Evolutionary conservation across 257 asterid genomes (phyloP).

Genomic region (Apocynum venetum): DNA sequence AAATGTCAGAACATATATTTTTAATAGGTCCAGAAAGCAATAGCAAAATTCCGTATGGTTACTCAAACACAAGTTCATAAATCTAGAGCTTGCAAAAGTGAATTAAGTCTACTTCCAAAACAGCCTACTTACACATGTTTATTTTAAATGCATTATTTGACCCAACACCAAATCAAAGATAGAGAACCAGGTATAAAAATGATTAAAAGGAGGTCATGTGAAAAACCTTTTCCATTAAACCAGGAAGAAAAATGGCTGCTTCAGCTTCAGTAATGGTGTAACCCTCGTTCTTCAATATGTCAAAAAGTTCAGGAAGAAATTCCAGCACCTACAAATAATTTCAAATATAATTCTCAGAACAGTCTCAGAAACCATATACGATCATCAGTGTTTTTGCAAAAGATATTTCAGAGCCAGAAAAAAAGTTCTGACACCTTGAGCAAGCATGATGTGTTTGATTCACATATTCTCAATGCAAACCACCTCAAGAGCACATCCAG

Average conservation of each 20-base stretch:
- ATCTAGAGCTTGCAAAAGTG: not conserved
- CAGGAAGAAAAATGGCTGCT: conserved; percentile 92
- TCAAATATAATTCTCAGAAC: conserved; percentile 6
- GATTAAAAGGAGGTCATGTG: conserved; percentile 9
- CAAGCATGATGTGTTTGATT: conserved; percentile 88
- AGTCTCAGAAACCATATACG: conserved; percentile 4
- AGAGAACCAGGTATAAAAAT: not conserved
- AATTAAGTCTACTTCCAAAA: not conserved
- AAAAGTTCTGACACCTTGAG: conserved; percentile 50
- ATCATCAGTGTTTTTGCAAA: not conserved
- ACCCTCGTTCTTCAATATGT: conserved; percentile 77
- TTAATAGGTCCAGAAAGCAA: not conserved
- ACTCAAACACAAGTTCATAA: not conserved
- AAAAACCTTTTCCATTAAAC: conserved; percentile 89
- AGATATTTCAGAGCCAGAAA: conserved; percentile 1
- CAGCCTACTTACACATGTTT: not conserved
- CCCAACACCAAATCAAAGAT: not conserved
- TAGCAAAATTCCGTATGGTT: not conserved
- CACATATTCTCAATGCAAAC: conserved; percentile 92
- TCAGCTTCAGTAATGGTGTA: conserved; percentile 90
- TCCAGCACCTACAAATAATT: conserved; percentile 74
- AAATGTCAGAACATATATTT: not conserved
- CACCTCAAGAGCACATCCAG: conserved; percentile 84
- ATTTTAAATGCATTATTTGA: not conserved
- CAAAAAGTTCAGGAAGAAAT: conserved; percentile 92